Evolutionary conservation across 805 yeast genomes (phyloP).

Genomic region (Blastobotrys americana): DNA sequence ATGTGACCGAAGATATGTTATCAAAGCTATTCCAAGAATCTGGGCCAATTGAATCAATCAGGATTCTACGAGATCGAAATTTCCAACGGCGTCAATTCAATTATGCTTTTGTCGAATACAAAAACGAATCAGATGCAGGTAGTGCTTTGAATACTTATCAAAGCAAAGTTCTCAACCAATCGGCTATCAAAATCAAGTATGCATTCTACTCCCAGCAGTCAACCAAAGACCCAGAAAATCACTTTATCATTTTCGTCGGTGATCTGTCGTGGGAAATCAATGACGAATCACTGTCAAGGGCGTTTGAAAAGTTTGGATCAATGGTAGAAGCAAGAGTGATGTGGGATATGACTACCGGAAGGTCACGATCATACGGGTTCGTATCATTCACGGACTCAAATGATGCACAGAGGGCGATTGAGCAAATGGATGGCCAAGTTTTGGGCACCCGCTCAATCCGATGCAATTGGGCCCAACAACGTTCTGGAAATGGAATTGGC

Average conservation of each 20-base stretch:
- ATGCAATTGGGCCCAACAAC: constrained; percentile 84
- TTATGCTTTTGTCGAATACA: constrained; percentile 79
- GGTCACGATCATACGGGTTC: constrained; percentile 88
- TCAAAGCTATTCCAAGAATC: constrained; percentile 54
- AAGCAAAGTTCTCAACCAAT: constrained; percentile 46
- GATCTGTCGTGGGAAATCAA: constrained; percentile 76
- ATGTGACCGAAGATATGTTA: constrained; percentile 56
- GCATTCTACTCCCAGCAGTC: constrained; percentile 78
- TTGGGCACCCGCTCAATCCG: constrained; percentile 71
- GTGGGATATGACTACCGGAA: constrained; percentile 96
- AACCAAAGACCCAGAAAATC: constrained; percentile 41
- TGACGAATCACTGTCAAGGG: constrained; percentile 57
- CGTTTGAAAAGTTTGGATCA: constrained; percentile 53
- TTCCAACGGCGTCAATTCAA: constrained; percentile 46
- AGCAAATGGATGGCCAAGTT: constrained; percentile 64
- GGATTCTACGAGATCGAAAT: constrained; percentile 70
- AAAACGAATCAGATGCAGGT: constrained; percentile 49
- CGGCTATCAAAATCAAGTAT: constrained; percentile 63
- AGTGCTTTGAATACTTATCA: constrained; percentile 55
- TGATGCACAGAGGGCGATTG: constrained; percentile 70
- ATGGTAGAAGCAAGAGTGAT: constrained; percentile 81
- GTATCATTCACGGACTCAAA: constrained; percentile 60
- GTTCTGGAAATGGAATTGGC: constrained; percentile 19
- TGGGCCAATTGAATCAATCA: constrained; percentile 57
- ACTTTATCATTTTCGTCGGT: constrained; percentile 73